Conservation (phyloP, 306 rosid species). For the Prunus kanzakura region DNA sequence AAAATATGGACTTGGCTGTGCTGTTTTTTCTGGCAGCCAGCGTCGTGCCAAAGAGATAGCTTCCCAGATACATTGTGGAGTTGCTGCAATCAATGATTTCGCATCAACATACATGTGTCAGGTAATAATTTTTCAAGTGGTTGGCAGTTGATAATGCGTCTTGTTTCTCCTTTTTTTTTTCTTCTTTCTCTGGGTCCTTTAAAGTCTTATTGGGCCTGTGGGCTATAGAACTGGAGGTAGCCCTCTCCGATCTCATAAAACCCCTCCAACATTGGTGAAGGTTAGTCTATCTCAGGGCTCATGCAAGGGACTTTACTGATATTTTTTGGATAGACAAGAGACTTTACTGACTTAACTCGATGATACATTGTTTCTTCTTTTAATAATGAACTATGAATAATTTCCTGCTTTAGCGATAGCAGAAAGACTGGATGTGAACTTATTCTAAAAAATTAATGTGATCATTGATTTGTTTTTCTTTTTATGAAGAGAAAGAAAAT, state of each 20-base stretch:
- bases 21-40: constrained; percentile 88
- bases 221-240: background rate
- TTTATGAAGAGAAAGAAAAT: background rate
- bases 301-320: background rate
- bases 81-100: constrained; percentile 76
- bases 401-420: background rate
- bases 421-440: background rate
- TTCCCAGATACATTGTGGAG: constrained; percentile 76
- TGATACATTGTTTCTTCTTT: background rate
- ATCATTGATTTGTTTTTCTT: background rate
- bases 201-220: background rate
- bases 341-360: background rate
- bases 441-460: background rate
- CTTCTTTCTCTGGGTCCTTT: background rate
- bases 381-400: background rate
- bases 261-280: background rate
- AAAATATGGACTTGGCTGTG: constrained; percentile 84
- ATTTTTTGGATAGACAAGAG: background rate
- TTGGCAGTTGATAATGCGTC: background rate
- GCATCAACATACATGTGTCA: constrained; percentile 86
- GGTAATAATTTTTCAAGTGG: constrained; percentile 36
- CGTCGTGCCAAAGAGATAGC: constrained; percentile 71
- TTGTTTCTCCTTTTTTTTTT: background rate
- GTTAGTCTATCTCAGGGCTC: background rate
- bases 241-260: background rate